Evolutionary conservation across 768 basidiomycete species (phyloP).

Genomic region (Suillus fuscotomentosus): DNA sequence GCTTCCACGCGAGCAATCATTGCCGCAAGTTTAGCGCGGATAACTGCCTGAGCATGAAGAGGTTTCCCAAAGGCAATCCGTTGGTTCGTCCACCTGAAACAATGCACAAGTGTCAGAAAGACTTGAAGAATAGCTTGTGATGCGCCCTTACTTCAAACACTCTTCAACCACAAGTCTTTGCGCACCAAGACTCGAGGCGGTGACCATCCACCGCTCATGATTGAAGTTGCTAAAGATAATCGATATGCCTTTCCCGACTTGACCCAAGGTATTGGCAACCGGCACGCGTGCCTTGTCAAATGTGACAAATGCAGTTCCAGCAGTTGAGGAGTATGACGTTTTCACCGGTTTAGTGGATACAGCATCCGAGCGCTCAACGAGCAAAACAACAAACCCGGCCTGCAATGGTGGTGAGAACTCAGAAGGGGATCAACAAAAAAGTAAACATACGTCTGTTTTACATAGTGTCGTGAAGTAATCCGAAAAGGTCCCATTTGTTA

Average conservation of each 20-base stretch:
- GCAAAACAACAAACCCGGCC: conserved; percentile 74
- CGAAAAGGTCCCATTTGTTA: conserved; percentile 82
- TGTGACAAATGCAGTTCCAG: conserved; percentile 85
- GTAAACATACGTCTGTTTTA: conserved; percentile 55
- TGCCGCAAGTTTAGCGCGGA: conserved; percentile 79
- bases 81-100: conserved; percentile 78
- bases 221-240: conserved; percentile 87
- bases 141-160: conserved; percentile 66
- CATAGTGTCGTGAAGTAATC: conserved; percentile 85
- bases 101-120: conserved; percentile 10
- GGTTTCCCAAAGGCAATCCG: conserved; percentile 91
- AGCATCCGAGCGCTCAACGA: conserved; percentile 68
- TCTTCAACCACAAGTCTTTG: conserved; percentile 87
- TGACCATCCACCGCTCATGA: conserved; percentile 90
- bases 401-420: conserved; percentile 19
- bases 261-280: conserved; percentile 82
- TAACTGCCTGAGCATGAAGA: conserved; percentile 77
- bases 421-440: not conserved
- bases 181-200: conserved; percentile 63
- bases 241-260: conserved; percentile 79
- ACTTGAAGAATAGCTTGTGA: not conserved
- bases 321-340: conserved; percentile 88
- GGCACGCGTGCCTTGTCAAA: conserved; percentile 86
- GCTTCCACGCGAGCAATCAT: conserved; percentile 92
- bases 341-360: conserved; percentile 88